Evolutionary conservation across 257 asterid species (phyloP).

Genomic region (Penstemon newberryi): DNA sequence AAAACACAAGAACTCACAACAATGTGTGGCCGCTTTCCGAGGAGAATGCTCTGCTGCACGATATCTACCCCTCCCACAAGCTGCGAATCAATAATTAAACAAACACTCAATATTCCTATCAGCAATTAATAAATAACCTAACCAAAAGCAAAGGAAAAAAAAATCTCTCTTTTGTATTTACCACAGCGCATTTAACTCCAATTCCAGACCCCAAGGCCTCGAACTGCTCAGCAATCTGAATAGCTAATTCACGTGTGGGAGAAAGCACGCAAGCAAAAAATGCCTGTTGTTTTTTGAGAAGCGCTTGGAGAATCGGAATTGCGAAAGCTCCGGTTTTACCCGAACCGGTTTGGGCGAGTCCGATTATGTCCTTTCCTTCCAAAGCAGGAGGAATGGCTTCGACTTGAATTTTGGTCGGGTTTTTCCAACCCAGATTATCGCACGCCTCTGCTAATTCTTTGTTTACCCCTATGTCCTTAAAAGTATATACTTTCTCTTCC

Average conservation of each 20-base stretch:
- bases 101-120: background rate
- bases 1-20: constrained; percentile 53
- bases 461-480: constrained; percentile 79
- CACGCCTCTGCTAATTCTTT: constrained; percentile 72
- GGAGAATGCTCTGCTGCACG: constrained; percentile 77
- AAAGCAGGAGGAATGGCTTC: constrained; percentile 77
- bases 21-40: constrained; percentile 85
- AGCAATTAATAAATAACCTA: background rate
- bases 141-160: background rate
- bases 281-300: constrained; percentile 67
- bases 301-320: constrained; percentile 77
- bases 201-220: constrained; percentile 86
- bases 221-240: constrained; percentile 86
- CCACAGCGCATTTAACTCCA: constrained; percentile 81
- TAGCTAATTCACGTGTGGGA: constrained; percentile 89
- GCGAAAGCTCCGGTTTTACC: constrained; percentile 98
- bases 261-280: constrained; percentile 91
- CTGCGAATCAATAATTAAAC: constrained; percentile 39
- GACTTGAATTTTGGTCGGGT: constrained; percentile 66
- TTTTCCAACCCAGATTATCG: constrained; percentile 71
- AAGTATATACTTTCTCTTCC: constrained; percentile 42
- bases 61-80: constrained; percentile 84
- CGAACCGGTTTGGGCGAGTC: constrained; percentile 95
- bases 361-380: constrained; percentile 80
- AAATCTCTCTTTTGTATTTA: constrained; percentile 15